Percentiles rank a stretch among this genome's conserved stretches.
These are phyloP conservation scores for Phlyctochytrium bullatum DNA, from an alignment of 192 early-diverging fungal species.

Conservation along the genomic window DNA sequence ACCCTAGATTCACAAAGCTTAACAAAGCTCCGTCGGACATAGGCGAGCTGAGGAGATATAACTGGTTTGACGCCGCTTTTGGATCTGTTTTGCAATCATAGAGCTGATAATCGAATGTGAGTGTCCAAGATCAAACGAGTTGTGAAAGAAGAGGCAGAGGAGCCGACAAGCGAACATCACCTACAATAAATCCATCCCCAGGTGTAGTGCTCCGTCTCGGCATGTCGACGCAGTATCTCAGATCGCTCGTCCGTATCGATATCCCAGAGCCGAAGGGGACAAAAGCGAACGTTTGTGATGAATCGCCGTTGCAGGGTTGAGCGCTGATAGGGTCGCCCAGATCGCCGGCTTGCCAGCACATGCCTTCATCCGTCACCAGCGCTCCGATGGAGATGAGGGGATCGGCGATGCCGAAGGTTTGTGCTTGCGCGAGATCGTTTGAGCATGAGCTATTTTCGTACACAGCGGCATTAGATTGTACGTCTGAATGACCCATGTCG, in stretches of 20 bases:
- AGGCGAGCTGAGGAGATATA: neutral
- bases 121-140: too few relatives aligned
- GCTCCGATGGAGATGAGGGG: neutral
- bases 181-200: neutral
- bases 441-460: neutral
- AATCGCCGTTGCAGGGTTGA: neutral
- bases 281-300: neutral
- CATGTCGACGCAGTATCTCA: neutral
- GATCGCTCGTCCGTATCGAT: neutral
- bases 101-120: neutral
- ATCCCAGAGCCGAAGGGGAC: neutral
- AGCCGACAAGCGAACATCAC: neutral
- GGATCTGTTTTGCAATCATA: neutral
- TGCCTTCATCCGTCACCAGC: neutral
- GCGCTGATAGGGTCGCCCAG: neutral
- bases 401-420: neutral
- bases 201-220: neutral
- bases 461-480: too few relatives aligned
- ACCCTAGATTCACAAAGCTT: neutral
- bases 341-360: neutral
- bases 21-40: neutral
- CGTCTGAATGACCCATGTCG: neutral
- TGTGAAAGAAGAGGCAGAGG: neutral
- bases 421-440: neutral
- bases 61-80: neutral